Conservation (phyloP, 768 basidiomycete genomes). For the Suillus decipiens region DNA sequence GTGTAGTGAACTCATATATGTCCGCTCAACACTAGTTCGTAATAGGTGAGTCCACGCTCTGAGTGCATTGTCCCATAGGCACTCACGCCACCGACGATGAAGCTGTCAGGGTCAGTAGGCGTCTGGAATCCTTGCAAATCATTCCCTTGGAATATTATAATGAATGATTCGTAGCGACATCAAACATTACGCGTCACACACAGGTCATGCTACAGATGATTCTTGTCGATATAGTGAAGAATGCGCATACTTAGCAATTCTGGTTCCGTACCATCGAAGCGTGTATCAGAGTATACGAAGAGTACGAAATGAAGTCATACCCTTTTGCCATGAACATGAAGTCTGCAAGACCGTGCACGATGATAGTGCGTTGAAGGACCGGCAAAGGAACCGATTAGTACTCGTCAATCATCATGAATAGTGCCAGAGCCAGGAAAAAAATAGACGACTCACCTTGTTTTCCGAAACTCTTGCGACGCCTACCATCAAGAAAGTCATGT, state of each 20-base stretch:
- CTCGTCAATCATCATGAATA: not conserved
- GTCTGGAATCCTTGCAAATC: not conserved
- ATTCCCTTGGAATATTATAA: not conserved
- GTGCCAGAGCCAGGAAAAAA: not conserved
- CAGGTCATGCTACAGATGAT: slow-evolving; percentile 34
- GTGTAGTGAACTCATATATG: not conserved
- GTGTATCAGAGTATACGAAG: not conserved
- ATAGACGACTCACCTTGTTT: not conserved
- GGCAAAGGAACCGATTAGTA: too few relatives aligned
- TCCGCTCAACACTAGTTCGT: not conserved
- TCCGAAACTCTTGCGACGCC: not conserved
- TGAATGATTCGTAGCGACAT: not conserved
- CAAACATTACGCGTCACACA: not conserved
- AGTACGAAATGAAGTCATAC: not conserved
- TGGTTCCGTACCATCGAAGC: not conserved
- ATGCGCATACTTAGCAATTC: not conserved
- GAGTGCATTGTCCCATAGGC: not conserved
- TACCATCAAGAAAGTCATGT: not conserved
- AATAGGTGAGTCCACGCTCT: not conserved
- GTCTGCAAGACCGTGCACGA: not conserved
- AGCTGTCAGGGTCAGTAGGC: not conserved
- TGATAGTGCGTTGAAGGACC: not conserved
- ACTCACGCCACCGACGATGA: not conserved
- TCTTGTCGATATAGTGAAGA: not conserved
- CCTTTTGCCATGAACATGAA: not conserved